Conservation (phyloP, 352 stramenopile species). For the Saprolegnia parasitica region DNA sequence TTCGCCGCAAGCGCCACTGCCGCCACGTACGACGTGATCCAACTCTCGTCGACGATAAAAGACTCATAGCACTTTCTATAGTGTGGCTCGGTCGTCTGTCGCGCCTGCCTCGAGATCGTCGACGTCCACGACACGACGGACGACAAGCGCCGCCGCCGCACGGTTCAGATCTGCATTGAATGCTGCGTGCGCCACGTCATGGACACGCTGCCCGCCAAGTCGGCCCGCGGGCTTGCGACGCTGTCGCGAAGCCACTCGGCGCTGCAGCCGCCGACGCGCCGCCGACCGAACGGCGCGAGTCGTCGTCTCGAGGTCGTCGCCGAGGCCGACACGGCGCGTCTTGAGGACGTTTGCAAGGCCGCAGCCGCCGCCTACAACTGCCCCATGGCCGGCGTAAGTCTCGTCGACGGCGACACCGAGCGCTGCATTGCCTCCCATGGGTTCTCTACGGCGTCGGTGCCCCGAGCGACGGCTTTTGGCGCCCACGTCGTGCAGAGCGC, state of each 20-base stretch:
- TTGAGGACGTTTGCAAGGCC: background rate
- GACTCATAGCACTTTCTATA: background rate
- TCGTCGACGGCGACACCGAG: background rate
- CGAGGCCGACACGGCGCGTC: background rate
- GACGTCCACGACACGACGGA: background rate
- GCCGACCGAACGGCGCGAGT: background rate
- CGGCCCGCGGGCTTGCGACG: background rate
- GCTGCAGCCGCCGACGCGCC: background rate
- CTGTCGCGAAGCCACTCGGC: background rate
- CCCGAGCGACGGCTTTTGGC: background rate
- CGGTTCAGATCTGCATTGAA: slow-evolving; percentile 2
- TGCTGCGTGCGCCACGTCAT: slow-evolving; percentile 7
- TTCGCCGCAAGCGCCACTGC: slow-evolving; percentile 8
- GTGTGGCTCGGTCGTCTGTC: slow-evolving; percentile 17
- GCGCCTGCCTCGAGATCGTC: slow-evolving; percentile 7
- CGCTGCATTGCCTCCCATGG: background rate
- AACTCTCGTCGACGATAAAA: background rate
- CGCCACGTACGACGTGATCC: background rate
- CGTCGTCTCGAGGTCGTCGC: background rate
- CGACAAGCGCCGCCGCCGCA: background rate
- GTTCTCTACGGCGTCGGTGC: background rate
- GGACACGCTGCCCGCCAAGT: background rate
- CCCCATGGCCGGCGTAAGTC: slow-evolving; percentile 12
- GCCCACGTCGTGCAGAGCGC: background rate
- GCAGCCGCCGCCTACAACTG: background rate